phyloP scores from a whole-genome alignment of 306 rosid genomes.

The Sechiopsis laciniata region DNA sequence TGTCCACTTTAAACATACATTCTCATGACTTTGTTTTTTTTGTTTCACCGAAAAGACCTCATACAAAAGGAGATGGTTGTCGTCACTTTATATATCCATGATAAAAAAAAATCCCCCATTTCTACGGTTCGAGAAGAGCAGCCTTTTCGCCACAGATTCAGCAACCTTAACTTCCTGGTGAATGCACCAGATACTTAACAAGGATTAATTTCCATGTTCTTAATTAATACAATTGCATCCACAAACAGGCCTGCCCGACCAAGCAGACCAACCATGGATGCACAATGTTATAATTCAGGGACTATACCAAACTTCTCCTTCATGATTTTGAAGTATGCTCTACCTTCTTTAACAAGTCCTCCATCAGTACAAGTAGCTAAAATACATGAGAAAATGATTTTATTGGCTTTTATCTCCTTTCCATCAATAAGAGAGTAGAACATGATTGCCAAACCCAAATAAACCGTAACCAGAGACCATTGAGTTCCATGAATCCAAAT shows the following conservation, averaged over 20 bases:
- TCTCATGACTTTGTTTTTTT: no score
- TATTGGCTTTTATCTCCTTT: conserved; percentile 48
- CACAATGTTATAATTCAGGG: conserved; percentile 60
- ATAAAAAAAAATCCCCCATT: conserved; percentile 43
- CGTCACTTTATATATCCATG: no score
- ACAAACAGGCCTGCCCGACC: conserved; percentile 59
- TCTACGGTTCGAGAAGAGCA: conserved; percentile 56
- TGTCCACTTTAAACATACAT: no score
- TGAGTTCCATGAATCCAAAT: conserved; percentile 62
- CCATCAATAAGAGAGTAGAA: conserved; percentile 48
- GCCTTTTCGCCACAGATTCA: conserved; percentile 50
- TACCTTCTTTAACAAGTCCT: conserved; percentile 57
- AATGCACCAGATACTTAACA: conserved; percentile 60
- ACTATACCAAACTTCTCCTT: conserved; percentile 38
- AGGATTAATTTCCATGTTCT: conserved; percentile 53
- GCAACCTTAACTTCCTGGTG: conserved; percentile 57
- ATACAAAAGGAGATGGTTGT: no score
- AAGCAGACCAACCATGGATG: conserved; percentile 33
- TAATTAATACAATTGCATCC: conserved; percentile 55
- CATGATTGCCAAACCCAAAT: conserved; percentile 57
- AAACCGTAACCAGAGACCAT: conserved; percentile 65
- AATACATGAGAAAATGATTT: conserved; percentile 51
- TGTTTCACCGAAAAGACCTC: no score
- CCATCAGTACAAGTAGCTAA: conserved; percentile 67
- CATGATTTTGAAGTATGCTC: conserved; percentile 64